Conservation (phyloP, 2,329 filamentous ascomycete genomes). For the Talaromyces sp. region DNA sequence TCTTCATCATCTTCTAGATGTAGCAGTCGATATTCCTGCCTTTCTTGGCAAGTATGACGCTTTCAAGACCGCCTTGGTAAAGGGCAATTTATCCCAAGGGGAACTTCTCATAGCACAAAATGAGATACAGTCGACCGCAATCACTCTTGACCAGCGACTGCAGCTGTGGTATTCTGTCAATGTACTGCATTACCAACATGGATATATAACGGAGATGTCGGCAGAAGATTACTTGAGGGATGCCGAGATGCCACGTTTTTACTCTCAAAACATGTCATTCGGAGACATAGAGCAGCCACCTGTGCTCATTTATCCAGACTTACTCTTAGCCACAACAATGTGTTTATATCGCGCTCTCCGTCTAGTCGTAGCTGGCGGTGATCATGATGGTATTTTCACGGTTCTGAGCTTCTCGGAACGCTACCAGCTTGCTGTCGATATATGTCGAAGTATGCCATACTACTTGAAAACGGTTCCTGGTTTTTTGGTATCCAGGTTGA, state of each 20-base stretch:
- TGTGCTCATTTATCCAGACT: conserved; percentile 26
- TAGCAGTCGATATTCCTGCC: conserved; percentile 27
- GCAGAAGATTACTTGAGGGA: conserved; percentile 9
- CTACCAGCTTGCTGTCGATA: conserved; percentile 29
- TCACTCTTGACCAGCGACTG: conserved; percentile 22
- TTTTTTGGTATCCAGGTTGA: conserved; percentile 28
- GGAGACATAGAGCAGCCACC: conserved; percentile 21
- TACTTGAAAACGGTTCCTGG: conserved; percentile 28
- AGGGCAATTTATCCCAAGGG: conserved; percentile 1
- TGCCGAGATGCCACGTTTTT: conserved; percentile 23
- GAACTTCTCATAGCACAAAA: conserved; percentile 21
- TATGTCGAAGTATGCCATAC: conserved; percentile 31
- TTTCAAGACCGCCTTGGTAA: conserved; percentile 19
- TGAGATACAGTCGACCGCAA: conserved; percentile 22
- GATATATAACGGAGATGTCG: conserved; percentile 19
- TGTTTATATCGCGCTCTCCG: conserved; percentile 28
- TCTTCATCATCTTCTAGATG: conserved; percentile 25
- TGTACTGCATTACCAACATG: conserved; percentile 21
- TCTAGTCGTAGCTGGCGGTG: conserved; percentile 24
- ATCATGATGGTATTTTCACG: conserved; percentile 23
- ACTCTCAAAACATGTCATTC: conserved; percentile 23
- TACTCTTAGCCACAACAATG: conserved; percentile 25
- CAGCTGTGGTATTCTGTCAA: conserved; percentile 23
- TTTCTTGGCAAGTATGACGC: conserved; percentile 24
- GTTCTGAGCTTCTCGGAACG: conserved; percentile 25